phyloP scores from a whole-genome alignment of 176 grass and related monocot genomes.

The Hsuehochloa calcarea region DNA sequence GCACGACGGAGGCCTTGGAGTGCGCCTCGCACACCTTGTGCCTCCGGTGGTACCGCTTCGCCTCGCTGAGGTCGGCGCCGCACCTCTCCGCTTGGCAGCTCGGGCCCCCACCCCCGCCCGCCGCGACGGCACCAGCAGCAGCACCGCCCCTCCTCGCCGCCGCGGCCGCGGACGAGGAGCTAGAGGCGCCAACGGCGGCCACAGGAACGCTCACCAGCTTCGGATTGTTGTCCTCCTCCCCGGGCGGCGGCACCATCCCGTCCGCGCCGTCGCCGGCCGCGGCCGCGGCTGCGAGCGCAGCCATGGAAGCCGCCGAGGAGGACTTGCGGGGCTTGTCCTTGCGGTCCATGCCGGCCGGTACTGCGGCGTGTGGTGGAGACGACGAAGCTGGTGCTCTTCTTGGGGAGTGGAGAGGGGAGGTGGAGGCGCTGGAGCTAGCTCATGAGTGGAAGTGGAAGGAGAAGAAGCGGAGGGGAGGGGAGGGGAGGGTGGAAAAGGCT shows the following conservation, averaged over 20 bases:
- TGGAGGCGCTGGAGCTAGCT: constrained; percentile 7
- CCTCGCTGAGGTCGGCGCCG: constrained; percentile 63
- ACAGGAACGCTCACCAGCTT: neutral
- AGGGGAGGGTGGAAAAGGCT: neutral
- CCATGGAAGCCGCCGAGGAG: constrained; percentile 41
- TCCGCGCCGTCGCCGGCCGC: constrained; percentile 29
- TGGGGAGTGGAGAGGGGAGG: neutral
- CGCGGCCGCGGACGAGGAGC: constrained; percentile 8
- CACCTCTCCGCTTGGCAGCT: constrained; percentile 86
- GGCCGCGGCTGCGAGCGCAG: constrained; percentile 46
- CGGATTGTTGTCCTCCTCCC: constrained; percentile 36
- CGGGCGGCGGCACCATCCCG: neutral
- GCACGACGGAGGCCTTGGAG: constrained; percentile 64
- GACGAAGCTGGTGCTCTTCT: neutral
- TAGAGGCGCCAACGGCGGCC: neutral
- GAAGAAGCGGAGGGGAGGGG: neutral
- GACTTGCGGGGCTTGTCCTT: constrained; percentile 37
- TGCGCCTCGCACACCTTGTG: constrained; percentile 95
- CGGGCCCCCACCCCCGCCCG: constrained; percentile 32
- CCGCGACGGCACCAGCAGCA: constrained; percentile 2
- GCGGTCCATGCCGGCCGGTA: constrained; percentile 24
- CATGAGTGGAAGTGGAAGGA: constrained; percentile 27
- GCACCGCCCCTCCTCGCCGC: constrained; percentile 31
- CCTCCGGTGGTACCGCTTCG: constrained; percentile 70
- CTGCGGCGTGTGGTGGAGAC: neutral